Conservation (phyloP, 768 basidiomycete species). For the Cystofilobasidium macerans region DNA sequence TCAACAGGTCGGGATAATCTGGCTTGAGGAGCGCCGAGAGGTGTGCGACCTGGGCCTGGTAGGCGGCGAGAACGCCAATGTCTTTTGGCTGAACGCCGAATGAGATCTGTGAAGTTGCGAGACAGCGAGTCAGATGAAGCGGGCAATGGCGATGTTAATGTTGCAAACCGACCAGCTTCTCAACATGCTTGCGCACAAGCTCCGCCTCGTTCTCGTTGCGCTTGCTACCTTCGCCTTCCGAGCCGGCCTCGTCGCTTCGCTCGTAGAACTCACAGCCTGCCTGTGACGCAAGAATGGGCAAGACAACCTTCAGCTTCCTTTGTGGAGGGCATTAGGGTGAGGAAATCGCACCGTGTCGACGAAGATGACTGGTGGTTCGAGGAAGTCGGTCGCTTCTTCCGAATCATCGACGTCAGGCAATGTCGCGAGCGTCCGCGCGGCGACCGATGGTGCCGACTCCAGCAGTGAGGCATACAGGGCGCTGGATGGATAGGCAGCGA, state of each 20-base stretch:
- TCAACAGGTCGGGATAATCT: conserved; percentile 53
- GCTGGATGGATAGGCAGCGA: conserved; percentile 73
- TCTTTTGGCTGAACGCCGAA: conserved; percentile 56
- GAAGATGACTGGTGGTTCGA: conserved; percentile 73
- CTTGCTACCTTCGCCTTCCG: conserved; percentile 58
- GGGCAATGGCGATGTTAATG: no score
- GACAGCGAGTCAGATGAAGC: no score
- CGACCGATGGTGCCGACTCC: conserved; percentile 59
- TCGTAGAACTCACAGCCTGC: conserved; percentile 91
- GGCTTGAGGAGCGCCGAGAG: conserved; percentile 66
- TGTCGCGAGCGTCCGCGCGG: conserved; percentile 59
- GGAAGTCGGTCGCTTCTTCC: conserved; percentile 59
- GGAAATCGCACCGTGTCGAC: no score
- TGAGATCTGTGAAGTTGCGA: no score
- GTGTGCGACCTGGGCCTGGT: conserved; percentile 87
- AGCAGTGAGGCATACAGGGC: conserved; percentile 66
- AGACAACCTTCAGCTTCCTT: no score
- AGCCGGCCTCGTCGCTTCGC: conserved; percentile 38
- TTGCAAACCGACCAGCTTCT: conserved; percentile 52
- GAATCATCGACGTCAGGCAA: conserved; percentile 46
- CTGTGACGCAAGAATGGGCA: no score
- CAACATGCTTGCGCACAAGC: conserved; percentile 71
- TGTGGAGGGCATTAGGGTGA: no score
- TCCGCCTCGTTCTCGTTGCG: conserved; percentile 91
- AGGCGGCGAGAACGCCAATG: conserved; percentile 84